Evolutionary conservation across 208 protist genomes (phyloP), one percentile per base, ranked within the genome.

Genomic region (Leishmania turanica): DNA sequence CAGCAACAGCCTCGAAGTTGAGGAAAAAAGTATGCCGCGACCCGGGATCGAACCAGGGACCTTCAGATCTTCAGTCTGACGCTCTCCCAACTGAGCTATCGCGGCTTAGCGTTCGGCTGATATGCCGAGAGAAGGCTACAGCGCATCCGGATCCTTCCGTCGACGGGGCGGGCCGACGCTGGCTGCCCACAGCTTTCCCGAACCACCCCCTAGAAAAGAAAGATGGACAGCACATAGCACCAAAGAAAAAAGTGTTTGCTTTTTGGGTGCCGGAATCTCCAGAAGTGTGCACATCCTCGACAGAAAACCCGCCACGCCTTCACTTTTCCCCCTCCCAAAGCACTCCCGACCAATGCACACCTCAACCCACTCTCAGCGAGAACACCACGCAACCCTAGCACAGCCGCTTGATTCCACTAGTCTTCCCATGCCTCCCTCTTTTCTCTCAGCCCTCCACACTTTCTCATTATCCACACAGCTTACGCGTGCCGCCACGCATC

Each of bases 51-150:
- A 96, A 92, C 90, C 92, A 96, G 88, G 89, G 92, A 96, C 89
- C 92, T 96, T 96, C 88, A 96, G 89, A 96, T 94, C 90, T 94
- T 96, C 92, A 96, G 92, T 96, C 90, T 94, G 86, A 94, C 89
- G 92, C 92, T 96, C 92, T 94, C 92, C 92, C 92, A 96, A 94
- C 90, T 94, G 92, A 94, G 91, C 89, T 95, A 93, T 94, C 86
- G 83, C 84, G 91, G 90, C 92, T 89, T 77, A 68, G 58, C 7
- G 2, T 0, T 0, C 3, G 0, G 19, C 68, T 21, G 15, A 13
- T 5, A 54, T 5, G 0, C 3, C 0, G 0, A 4, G 13, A 54
- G 9, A 54, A 73, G 37, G 1, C 37, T 2, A 40, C 1, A 40
- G 37, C 1, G 1, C 37, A 40, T 40, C 37, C 37, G 37, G 1